Evolutionary conservation across 2,329 filamentous ascomycete species (phyloP).

Genomic region (Fusarium udum): DNA sequence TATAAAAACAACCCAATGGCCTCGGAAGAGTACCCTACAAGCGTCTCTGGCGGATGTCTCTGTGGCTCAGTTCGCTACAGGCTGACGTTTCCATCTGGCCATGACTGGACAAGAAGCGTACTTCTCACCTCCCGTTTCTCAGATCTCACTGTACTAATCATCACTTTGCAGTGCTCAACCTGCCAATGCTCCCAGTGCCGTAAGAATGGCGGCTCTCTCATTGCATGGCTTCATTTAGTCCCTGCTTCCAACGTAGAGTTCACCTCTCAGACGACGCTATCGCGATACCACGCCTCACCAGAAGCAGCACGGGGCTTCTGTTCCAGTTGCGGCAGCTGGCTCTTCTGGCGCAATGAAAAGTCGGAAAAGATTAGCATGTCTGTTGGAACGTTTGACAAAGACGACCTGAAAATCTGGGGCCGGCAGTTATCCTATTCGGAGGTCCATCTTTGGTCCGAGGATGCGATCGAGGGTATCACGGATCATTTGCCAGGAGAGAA

Average conservation of each 20-base stretch:
- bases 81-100: slow-evolving; percentile 55
- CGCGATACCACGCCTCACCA: slow-evolving; percentile 53
- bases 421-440: slow-evolving; percentile 51
- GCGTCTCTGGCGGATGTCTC: slow-evolving; percentile 61
- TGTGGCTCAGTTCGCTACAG: slow-evolving; percentile 61
- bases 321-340: slow-evolving; percentile 56
- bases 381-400: slow-evolving; percentile 57
- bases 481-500: slow-evolving; percentile 49
- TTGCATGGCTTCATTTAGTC: slow-evolving; percentile 54
- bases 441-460: slow-evolving; percentile 54
- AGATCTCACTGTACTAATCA: neutral
- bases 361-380: slow-evolving; percentile 47
- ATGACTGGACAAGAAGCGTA: slow-evolving; percentile 55
- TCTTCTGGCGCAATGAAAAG: slow-evolving; percentile 56
- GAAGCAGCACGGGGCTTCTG: slow-evolving; percentile 59
- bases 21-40: slow-evolving; percentile 44
- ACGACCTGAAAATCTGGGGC: slow-evolving; percentile 53
- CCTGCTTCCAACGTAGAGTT: slow-evolving; percentile 50
- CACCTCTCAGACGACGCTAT: slow-evolving; percentile 47
- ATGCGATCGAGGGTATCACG: slow-evolving; percentile 60
- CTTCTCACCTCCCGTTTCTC: neutral
- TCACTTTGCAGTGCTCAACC: slow-evolving; percentile 50
- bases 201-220: slow-evolving; percentile 59
- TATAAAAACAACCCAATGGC: slow-evolving; percentile 22
- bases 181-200: slow-evolving; percentile 68